Conservation (phyloP, 768 basidiomycete genomes). For the Suillus discolor region DNA sequence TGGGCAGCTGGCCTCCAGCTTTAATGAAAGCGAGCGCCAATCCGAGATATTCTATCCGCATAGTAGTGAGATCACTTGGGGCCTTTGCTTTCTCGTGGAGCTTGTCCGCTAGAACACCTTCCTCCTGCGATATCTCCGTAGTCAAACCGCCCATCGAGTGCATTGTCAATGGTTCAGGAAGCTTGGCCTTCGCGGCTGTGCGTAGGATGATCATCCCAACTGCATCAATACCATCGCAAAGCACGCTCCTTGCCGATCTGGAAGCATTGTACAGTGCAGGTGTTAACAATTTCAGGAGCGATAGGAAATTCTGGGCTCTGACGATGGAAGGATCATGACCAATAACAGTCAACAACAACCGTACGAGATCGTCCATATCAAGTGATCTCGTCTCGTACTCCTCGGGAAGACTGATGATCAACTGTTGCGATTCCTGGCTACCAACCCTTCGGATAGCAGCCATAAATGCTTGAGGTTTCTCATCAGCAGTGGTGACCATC, state of each 20-base stretch:
- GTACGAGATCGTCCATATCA: constrained; percentile 64
- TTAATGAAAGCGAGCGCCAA: constrained; percentile 52
- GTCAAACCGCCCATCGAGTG: constrained; percentile 20
- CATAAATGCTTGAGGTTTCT: constrained; percentile 71
- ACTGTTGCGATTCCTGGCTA: constrained; percentile 42
- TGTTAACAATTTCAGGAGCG: constrained; percentile 56
- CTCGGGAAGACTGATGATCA: constrained; percentile 53
- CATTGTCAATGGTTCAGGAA: constrained; percentile 30
- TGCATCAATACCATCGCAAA: constrained; percentile 72
- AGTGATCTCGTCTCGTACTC: constrained; percentile 58
- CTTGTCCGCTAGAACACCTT: constrained; percentile 36
- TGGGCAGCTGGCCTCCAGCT: constrained; percentile 49
- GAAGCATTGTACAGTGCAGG: constrained; percentile 63
- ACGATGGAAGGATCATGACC: constrained; percentile 69
- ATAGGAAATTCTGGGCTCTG: constrained; percentile 72
- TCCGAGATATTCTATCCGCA: constrained; percentile 68
- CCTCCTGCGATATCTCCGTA: constrained; percentile 19
- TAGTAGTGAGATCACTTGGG: constrained; percentile 55
- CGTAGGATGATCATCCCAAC: constrained; percentile 58
- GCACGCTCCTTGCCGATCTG: constrained; percentile 49
- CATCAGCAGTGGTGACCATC: constrained; percentile 68
- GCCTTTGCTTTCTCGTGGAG: constrained; percentile 45
- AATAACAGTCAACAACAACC: constrained; percentile 77
- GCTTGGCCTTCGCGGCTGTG: constrained; percentile 44
- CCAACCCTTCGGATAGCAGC: constrained; percentile 48